Percentiles rank a stretch among this genome's conserved stretches.
These are phyloP conservation scores for Sarocladium kiliense DNA, from an alignment of 2,329 filamentous ascomycete species.

Conservation along the genomic window DNA sequence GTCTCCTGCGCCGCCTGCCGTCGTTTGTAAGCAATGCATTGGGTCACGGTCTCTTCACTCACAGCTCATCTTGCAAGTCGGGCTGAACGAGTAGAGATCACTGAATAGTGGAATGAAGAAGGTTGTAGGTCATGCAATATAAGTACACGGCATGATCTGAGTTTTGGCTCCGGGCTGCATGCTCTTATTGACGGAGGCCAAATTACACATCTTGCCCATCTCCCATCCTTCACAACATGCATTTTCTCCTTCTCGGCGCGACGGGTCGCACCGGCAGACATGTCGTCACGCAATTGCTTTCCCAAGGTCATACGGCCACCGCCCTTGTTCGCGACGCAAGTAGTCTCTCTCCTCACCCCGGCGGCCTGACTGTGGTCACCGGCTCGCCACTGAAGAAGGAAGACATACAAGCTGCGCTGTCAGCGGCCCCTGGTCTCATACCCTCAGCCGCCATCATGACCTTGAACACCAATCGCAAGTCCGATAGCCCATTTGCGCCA, in stretches of 20 bases:
- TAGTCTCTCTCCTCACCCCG: slow-evolving; percentile 18
- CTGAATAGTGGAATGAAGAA: too few relatives aligned
- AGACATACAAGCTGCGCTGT: slow-evolving; percentile 26
- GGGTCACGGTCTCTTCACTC: too few relatives aligned
- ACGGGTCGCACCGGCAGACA: slow-evolving; percentile 36
- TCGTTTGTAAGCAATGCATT: too few relatives aligned
- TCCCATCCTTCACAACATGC: too few relatives aligned
- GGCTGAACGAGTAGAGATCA: too few relatives aligned
- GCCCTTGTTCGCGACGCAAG: slow-evolving; percentile 34
- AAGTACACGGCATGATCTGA: too few relatives aligned
- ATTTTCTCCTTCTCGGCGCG: slow-evolving; percentile 36
- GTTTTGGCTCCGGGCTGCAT: too few relatives aligned
- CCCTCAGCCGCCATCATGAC: slow-evolving; percentile 38
- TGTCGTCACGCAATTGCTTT: slow-evolving; percentile 29
- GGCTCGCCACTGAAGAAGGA: slow-evolving; percentile 27
- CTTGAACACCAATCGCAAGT: slow-evolving; percentile 35
- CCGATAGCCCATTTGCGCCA: slow-evolving; percentile 40
- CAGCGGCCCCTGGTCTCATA: slow-evolving; percentile 9
- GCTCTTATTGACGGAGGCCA: too few relatives aligned
- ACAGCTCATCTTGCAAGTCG: too few relatives aligned
- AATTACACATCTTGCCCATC: too few relatives aligned
- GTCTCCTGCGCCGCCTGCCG: too few relatives aligned
- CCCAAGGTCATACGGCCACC: slow-evolving; percentile 30
- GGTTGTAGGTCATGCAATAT: too few relatives aligned
- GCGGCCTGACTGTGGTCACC: slow-evolving; percentile 29